A percentile compares a stretch with the other conserved stretches of the same genome.
Conservation (phyloP, 768 basidiomycete genomes). For the Pleurotus salmoneostramineus region DNA sequence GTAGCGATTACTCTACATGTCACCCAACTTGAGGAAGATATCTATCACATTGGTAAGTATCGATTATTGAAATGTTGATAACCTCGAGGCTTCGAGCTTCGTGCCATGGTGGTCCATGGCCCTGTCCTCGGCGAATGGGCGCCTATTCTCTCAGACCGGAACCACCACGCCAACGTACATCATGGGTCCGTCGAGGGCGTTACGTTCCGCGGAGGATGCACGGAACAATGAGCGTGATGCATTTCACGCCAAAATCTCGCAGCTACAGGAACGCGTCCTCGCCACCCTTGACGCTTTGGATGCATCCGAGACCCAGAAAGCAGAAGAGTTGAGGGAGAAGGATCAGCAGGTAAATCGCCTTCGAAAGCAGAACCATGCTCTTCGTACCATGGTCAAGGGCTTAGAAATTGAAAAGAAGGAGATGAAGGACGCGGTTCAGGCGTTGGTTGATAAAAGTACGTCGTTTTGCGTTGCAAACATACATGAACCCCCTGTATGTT, state of each 20-base stretch:
- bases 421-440: slow-evolving; percentile 46
- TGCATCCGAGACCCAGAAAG: slow-evolving; percentile 1
- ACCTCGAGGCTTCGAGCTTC: too few species aligned
- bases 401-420: slow-evolving; percentile 46
- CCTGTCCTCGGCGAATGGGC: too few species aligned
- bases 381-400: slow-evolving; percentile 2
- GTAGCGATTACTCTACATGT: too few species aligned
- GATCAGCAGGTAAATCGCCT: neutral
- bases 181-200: too few species aligned
- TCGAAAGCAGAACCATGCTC: slow-evolving; percentile 6
- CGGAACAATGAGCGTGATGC: slow-evolving; percentile 10
- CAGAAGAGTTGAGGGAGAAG: slow-evolving; percentile 11
- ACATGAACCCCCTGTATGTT: neutral
- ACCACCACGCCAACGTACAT: too few species aligned
- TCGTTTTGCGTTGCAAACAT: slow-evolving; percentile 1
- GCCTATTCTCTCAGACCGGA: too few species aligned
- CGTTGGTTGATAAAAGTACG: slow-evolving; percentile 60
- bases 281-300: slow-evolving; percentile 15
- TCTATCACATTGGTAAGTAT: too few species aligned
- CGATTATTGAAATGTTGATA: too few species aligned
- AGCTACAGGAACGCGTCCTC: slow-evolving; percentile 15
- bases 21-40: too few species aligned
- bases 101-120: too few species aligned
- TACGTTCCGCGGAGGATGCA: too few species aligned
- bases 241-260: slow-evolving; percentile 13